These are phyloP conservation scores for Trypanosoma cruzi DNA, from an alignment of 208 protist genomes.

Conservation along the genomic window DNA sequence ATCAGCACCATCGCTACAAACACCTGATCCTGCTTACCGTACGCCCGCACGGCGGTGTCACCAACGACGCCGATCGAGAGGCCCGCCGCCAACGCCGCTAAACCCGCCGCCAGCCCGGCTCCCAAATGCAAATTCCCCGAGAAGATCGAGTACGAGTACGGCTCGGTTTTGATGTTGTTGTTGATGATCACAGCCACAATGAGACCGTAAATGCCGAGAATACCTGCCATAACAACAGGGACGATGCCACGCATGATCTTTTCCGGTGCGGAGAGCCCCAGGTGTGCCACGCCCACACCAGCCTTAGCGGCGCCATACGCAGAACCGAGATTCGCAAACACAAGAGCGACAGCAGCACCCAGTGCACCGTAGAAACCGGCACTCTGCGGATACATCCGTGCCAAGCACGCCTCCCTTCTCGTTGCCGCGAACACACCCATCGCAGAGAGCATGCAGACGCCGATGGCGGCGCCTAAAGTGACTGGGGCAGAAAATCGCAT, in stretches of 20 bases:
- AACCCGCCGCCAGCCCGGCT: constrained; percentile 94
- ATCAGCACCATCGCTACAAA: constrained; percentile 99
- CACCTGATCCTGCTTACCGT: constrained; percentile 96
- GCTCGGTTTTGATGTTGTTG: constrained; percentile 80
- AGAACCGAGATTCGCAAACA: constrained; percentile 96
- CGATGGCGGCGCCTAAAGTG: background rate
- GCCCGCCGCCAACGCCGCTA: constrained; percentile 96
- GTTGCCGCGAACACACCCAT: constrained; percentile 6
- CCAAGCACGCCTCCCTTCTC: constrained; percentile 43
- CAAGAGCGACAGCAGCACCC: constrained; percentile 91
- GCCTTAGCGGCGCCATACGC: constrained; percentile 99
- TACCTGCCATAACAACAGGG: constrained; percentile 95
- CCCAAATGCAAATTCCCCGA: constrained; percentile 86
- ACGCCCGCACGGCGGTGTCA: constrained; percentile 93
- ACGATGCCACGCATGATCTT: constrained; percentile 95
- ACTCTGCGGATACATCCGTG: constrained; percentile 83
- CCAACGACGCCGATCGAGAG: constrained; percentile 99
- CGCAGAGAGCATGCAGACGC: background rate
- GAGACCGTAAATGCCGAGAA: constrained; percentile 99
- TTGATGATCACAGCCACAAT: constrained; percentile 99
- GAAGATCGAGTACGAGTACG: constrained; percentile 72
- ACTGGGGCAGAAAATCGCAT: background rate
- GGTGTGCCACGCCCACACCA: constrained; percentile 96
- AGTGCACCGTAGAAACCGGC: constrained; percentile 97
- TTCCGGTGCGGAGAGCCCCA: constrained; percentile 96